Evolutionary conservation across 139 green algal genomes (phyloP), one percentile per base, ranked within the genome.

Genomic region (Protoeuglena noctilucae): DNA sequence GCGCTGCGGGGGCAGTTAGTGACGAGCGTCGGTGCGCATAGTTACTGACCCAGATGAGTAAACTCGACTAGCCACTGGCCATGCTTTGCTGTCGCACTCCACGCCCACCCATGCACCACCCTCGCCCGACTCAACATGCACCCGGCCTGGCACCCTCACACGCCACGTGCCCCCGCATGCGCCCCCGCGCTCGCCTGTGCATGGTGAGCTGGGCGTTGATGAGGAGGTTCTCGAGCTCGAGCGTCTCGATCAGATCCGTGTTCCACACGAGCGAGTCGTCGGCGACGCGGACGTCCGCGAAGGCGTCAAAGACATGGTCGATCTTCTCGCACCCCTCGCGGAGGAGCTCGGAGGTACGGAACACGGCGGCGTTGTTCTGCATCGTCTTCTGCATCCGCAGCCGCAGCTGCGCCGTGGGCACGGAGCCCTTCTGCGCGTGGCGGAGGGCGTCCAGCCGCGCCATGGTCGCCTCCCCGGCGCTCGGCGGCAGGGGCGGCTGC

Each of bases 161-260:
- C n/a, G n/a, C n/a, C n/a, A n/a, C n/a, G n/a, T n/a, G n/a, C n/a
- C n/a, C n/a, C n/a, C n/a, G n/a, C n/a, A n/a, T n/a, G n/a, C n/a
- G 53, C 72, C 75, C 78, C 66, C 26, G 67, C 74, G 57, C 65
- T 67, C 53, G 7, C 55, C 54, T 83, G 73, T 93, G 84, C 75
- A 91, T 91, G 21, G 84, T 93, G 39, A 84, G 58, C 22, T 69
- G 55, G 12, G 87, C 86, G 57, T 94, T 96, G 56, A 81, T 82
- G 17, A 98, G 79, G 70, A 97, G 73, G 75, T 98, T 98, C 65
- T 98, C 86, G 61, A 98, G 82, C 84, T 98, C 91, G 58, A 98
- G 56, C 27, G 89, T 84, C 72, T 98, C 91, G 40, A 94, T 54
- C 54, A 98, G 67, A 67, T 95, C 85, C 1, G 86, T 93, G 77